Conservation (phyloP, 129 eudicot genomes). For the Saposhnikovia divaricata region DNA sequence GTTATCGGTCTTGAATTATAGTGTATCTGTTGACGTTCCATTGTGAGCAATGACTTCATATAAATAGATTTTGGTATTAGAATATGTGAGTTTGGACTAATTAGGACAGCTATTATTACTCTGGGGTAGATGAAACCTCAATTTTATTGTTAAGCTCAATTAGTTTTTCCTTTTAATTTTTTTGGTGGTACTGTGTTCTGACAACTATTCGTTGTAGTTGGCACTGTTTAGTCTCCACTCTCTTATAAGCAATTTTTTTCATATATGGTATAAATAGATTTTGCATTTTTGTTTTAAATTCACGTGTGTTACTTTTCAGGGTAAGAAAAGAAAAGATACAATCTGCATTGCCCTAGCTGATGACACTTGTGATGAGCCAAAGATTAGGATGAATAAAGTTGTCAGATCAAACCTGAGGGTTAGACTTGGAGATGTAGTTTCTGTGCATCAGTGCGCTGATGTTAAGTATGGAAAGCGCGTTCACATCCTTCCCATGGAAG, state of each 20-base stretch:
- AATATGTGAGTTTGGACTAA: background rate
- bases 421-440: conserved; percentile 84
- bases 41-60: too few relatives aligned
- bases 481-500: conserved; percentile 94
- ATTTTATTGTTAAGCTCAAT: too few relatives aligned
- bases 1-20: too few relatives aligned
- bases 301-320: conserved; percentile 26
- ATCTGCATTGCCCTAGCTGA: conserved; percentile 94
- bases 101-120: too few relatives aligned
- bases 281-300: too few relatives aligned
- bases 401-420: conserved; percentile 80
- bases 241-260: too few relatives aligned
- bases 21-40: too few relatives aligned
- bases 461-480: conserved; percentile 93
- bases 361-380: conserved; percentile 84
- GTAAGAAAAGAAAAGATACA: conserved; percentile 88
- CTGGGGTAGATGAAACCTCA: too few relatives aligned
- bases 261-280: too few relatives aligned
- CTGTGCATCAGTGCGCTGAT: conserved; percentile 91
- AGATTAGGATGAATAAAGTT: conserved; percentile 89
- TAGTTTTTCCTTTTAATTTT: background rate
- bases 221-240: background rate
- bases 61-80: background rate
- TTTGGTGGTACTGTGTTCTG: too few relatives aligned
- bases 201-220: background rate